Conservation (phyloP, 306 rosid species). For the Cucurbita maxima region DNA sequence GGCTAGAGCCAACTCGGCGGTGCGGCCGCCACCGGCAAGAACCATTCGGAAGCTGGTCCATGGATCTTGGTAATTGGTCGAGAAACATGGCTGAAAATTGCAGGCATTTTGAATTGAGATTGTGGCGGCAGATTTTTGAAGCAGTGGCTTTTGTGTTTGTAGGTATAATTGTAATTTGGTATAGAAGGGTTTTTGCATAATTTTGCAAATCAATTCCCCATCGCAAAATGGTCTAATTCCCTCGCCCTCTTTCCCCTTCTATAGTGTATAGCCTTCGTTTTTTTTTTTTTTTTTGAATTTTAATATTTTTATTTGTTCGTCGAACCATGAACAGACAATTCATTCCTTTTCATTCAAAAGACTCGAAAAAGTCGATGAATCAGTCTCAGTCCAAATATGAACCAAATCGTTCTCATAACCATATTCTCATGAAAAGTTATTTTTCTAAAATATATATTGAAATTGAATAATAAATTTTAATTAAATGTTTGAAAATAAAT, state of each 20-base stretch:
- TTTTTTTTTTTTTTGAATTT: too few species aligned
- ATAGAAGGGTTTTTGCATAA: not conserved
- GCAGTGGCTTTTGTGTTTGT: not conserved
- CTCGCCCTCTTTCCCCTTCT: not conserved
- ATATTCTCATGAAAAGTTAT: too few species aligned
- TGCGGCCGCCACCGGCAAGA: slow-evolving; percentile 14
- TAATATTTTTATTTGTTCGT: too few species aligned
- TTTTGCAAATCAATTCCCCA: not conserved
- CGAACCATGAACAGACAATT: too few species aligned
- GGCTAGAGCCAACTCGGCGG: slow-evolving; percentile 8
- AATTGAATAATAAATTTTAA: too few species aligned
- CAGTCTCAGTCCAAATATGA: too few species aligned
- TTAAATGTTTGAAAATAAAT: too few species aligned
- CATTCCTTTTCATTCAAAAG: too few species aligned
- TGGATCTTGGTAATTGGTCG: not conserved
- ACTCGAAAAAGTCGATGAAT: too few species aligned
- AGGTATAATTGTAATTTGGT: not conserved
- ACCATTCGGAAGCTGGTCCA: slow-evolving; percentile 4
- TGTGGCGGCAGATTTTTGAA: not conserved
- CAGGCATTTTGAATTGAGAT: not conserved
- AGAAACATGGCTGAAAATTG: not conserved
- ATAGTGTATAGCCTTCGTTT: too few species aligned
- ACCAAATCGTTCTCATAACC: too few species aligned
- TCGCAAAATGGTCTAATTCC: not conserved
- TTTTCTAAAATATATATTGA: too few species aligned